Evolutionary conservation across 83 land plant species (phyloP), one percentile per base, ranked within the genome.

Genomic region (Picea abies): DNA sequence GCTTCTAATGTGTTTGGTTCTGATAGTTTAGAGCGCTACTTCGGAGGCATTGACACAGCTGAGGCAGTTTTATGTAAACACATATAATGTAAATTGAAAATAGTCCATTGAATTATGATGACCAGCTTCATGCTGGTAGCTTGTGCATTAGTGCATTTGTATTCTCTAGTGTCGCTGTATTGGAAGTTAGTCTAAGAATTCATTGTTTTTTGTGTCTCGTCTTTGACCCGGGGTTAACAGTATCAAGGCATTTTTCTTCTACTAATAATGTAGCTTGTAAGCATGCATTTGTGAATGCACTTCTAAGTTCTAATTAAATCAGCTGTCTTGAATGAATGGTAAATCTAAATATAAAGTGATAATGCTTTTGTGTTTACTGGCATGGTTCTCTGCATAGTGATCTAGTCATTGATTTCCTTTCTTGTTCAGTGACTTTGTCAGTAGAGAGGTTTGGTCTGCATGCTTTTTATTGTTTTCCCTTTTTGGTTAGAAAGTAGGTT

Each of bases 21-120:
- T 25, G 79, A 90, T 12, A 83, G 91, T 35, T 82, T 94, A 83
- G 96, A 94, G 83, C 89, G 84, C 49, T 92, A 85, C 80, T 94
- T 94, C 71, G 82, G 84, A 56, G 60, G 60, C 60, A 56, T 56
- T 44, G 49, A 44, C 49, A 75, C 17, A 52, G 16, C 20, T 52
- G 79, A 76, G 78, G 35, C 79, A 76, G 52, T 56, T 76, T 20
- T 52, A 76, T 52, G 60, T 76, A 52, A 76, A 14, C 79, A 76
- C 17, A 70, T 3, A 8, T 56, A 25, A 4, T 76, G 79, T 76
- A 76, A 76, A 76, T 23, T 76, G 61, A 56, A 56, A 23, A 10
- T 32, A 73, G 75, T 73, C 35, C 79, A 25, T 76, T 76, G 17
- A 14, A 49, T 56, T 76, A 25, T 52, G 79, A 76, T 76, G 58